These are phyloP conservation scores for Acer campestre DNA, from an alignment of 345 rosid genomes.

Conservation along the genomic window DNA sequence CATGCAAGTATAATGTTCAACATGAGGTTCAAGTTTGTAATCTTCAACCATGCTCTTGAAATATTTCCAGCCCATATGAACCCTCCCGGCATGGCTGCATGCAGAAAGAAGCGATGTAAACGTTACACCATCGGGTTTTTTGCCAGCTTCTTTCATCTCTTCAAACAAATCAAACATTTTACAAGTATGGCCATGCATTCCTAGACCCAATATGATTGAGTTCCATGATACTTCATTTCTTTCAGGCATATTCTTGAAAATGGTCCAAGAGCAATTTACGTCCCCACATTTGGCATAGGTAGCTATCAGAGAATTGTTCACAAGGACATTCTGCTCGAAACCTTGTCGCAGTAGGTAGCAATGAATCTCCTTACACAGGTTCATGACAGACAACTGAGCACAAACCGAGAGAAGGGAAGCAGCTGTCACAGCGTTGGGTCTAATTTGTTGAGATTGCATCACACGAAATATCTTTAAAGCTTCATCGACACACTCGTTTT, in stretches of 20 bases:
- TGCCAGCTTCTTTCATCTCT: slow-evolving; percentile 38
- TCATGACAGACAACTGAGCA: slow-evolving; percentile 33
- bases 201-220: slow-evolving; percentile 43
- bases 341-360: slow-evolving; percentile 43
- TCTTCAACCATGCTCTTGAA: slow-evolving; percentile 41
- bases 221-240: slow-evolving; percentile 49
- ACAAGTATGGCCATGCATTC: slow-evolving; percentile 40
- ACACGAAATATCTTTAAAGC: slow-evolving; percentile 37
- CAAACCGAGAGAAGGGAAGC: slow-evolving; percentile 47
- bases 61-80: slow-evolving; percentile 41
- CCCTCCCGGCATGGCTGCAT: slow-evolving; percentile 48
- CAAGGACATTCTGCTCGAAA: slow-evolving; percentile 31
- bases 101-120: slow-evolving; percentile 49
- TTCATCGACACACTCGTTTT: slow-evolving; percentile 29
- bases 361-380: slow-evolving; percentile 46
- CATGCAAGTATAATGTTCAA: slow-evolving; percentile 58
- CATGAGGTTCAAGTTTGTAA: slow-evolving; percentile 41
- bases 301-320: slow-evolving; percentile 42
- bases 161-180: slow-evolving; percentile 39
- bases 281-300: slow-evolving; percentile 54
- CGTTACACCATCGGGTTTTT: slow-evolving; percentile 40
- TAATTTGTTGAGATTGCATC: slow-evolving; percentile 40
- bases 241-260: slow-evolving; percentile 35
- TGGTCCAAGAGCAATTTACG: slow-evolving; percentile 26
- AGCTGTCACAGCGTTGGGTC: slow-evolving; percentile 41